phyloP scores from a whole-genome alignment of 1,284 basidiomycete species.

The Cutaneotrichosporon spelunceum region DNA sequence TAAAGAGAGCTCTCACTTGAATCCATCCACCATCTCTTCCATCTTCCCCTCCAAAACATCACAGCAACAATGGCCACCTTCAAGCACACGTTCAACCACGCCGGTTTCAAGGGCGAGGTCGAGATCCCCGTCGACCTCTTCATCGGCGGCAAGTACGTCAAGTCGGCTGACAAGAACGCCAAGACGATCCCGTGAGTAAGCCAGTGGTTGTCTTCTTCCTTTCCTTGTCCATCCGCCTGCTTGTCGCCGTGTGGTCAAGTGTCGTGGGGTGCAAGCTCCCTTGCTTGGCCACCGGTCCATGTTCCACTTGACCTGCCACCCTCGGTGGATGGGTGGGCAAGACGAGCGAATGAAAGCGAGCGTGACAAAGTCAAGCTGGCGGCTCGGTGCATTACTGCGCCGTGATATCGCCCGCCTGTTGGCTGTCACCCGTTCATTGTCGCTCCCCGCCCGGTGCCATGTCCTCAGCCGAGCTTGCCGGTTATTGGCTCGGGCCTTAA shows the following conservation, averaged over 20 bases:
- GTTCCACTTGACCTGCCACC: no score
- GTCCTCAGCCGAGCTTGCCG: no score
- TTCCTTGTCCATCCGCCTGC: neutral
- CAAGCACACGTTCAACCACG: slow-evolving; percentile 62
- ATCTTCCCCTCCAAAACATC: slow-evolving; percentile 8
- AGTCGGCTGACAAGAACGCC: slow-evolving; percentile 59
- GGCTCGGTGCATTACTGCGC: neutral
- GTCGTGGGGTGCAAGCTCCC: neutral
- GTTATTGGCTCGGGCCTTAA: neutral
- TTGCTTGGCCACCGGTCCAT: neutral
- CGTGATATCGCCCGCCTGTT: neutral
- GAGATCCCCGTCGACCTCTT: slow-evolving; percentile 70
- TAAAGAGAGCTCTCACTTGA: slow-evolving; percentile 17
- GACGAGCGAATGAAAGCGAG: neutral
- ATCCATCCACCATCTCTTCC: slow-evolving; percentile 3
- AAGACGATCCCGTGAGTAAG: slow-evolving; percentile 47
- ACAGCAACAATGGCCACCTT: slow-evolving; percentile 40
- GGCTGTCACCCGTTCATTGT: no score
- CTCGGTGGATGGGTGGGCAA: neutral
- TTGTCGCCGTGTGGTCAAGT: neutral
- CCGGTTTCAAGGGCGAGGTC: slow-evolving; percentile 65
- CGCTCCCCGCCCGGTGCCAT: neutral
- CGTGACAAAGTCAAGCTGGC: neutral
- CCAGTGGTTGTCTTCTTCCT: neutral
- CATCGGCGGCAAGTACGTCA: slow-evolving; percentile 75